Evolutionary conservation across 2,329 filamentous ascomycete species (phyloP).

Genomic region (Domatiomyces globalis): DNA sequence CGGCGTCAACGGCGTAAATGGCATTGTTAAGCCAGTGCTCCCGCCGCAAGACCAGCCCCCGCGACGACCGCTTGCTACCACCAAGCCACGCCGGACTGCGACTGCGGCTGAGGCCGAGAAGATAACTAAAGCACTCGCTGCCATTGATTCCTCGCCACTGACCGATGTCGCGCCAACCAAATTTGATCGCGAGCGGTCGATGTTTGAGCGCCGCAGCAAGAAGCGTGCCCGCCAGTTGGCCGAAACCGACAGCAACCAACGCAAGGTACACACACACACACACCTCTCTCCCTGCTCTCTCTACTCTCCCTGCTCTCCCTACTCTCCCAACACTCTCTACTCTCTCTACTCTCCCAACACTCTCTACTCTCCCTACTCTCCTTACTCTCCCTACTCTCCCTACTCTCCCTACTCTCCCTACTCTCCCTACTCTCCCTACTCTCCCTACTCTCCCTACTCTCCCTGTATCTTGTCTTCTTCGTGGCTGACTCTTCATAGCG

Average conservation of each 20-base stretch:
- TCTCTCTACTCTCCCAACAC: no score
- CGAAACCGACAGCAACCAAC: slow-evolving; percentile 45
- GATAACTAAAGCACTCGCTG: slow-evolving; percentile 51
- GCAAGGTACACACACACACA: slow-evolving; percentile 38
- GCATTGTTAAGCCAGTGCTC: background rate
- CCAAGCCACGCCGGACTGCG: slow-evolving; percentile 42
- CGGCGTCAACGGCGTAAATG: background rate
- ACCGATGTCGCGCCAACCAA: slow-evolving; percentile 43
- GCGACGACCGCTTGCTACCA: slow-evolving; percentile 32
- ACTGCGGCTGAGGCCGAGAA: slow-evolving; percentile 51
- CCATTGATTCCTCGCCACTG: slow-evolving; percentile 42
- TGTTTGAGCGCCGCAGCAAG: slow-evolving; percentile 39
- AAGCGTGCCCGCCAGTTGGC: slow-evolving; percentile 59
- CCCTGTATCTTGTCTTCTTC: background rate
- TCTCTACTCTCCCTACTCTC: no score
- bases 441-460: no score
- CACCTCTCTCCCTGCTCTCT: no score
- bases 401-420: no score
- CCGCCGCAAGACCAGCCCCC: no score
- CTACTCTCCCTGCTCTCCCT: no score
- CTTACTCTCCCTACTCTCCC: no score
- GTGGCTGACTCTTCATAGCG: slow-evolving; percentile 32
- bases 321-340: no score
- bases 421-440: no score
- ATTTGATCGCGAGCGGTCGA: slow-evolving; percentile 38